These are phyloP conservation scores for Physcomitrium patens DNA, from an alignment of 225 moss, liverwort and hornwort genomes.

Conservation along the genomic window DNA sequence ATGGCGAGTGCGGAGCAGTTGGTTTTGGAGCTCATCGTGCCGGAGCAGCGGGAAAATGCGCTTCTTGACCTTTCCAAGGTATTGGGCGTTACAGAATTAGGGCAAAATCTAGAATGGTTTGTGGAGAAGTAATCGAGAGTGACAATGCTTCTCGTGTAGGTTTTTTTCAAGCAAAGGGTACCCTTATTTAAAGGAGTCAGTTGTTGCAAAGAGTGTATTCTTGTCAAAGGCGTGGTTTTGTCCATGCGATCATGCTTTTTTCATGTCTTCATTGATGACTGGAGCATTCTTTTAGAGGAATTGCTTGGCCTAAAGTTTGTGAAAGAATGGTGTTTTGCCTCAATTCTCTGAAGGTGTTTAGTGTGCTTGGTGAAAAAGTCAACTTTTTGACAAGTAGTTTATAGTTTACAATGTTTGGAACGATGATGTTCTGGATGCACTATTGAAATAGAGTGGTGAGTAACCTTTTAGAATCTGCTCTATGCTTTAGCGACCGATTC, in stretches of 20 bases:
- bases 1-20: constrained; percentile 98
- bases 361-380: not conserved
- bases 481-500: not conserved
- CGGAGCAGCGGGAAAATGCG: constrained; percentile 96
- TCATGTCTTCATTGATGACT: constrained; percentile 24
- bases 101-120: constrained; percentile 4
- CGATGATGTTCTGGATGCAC: not conserved
- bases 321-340: not conserved
- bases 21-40: constrained; percentile 93
- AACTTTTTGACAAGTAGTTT: not conserved
- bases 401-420: not conserved
- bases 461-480: not conserved
- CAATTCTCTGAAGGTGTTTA: not conserved
- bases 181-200: too few relatives aligned
- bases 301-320: not conserved
- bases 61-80: constrained; percentile 95
- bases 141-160: not conserved
- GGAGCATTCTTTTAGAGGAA: not conserved
- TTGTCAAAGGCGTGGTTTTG: too few relatives aligned
- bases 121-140: not conserved
- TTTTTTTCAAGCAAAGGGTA: not conserved
- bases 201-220: too few relatives aligned
- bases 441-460: not conserved
- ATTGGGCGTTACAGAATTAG: constrained; percentile 11
- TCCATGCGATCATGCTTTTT: not conserved